Base-by-base conservation (phyloP, 306 rosid species). In the Betula pendula region DNA sequence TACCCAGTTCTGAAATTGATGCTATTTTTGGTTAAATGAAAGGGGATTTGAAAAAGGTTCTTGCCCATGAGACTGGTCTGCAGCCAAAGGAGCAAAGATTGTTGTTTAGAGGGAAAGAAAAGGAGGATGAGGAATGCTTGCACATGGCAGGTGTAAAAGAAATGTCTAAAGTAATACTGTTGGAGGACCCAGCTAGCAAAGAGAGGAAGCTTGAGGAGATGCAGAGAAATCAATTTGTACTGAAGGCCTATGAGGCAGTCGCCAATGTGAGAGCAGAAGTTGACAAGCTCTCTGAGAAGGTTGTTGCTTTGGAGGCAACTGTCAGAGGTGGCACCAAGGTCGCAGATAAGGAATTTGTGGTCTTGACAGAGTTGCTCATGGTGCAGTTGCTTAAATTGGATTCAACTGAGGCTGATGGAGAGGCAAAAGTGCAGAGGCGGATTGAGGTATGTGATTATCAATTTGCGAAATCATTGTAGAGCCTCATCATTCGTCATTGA, bases 111-210 rank as follows among this genome's bases (percentile, higher is more conserved):
- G 95, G 94, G 73, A 89, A 89, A 73, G 97, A 89, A 72, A 89
- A 89, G 74, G 97, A 88, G 52, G 85, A 89, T 49, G 87, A 73
- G 47, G 97, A 90, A 55, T 84, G 87, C 56, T 76, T 92, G 72
- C 87, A 92, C 53, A 90, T 90, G 85, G 89, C 77, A 7, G 97
- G 95, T n/a, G 80, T 90, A 52, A 75, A 82, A 72, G 93, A 92
- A 59, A 79, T 65, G 93, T 88, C 93, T 8, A 88, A 90, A 75
- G 80, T 92, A 77, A 40, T 90, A 8, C 76, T 92, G 76, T 48
- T 88, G 17, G 95, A 92, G 83, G 96, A 92, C 79, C 96, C 97
- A 48, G 93, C 91, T 0, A 88, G 90, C 80, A 85, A 72, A 83
- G 96, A 90, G 82, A 87, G 74, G 80, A 92, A 87, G 84, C 82